Percentiles rank a stretch among this genome's conserved stretches.
These are phyloP conservation scores for Plenodomus tracheiphilus DNA, from an alignment of 2,329 filamentous ascomycete species.

Conservation along the genomic window DNA sequence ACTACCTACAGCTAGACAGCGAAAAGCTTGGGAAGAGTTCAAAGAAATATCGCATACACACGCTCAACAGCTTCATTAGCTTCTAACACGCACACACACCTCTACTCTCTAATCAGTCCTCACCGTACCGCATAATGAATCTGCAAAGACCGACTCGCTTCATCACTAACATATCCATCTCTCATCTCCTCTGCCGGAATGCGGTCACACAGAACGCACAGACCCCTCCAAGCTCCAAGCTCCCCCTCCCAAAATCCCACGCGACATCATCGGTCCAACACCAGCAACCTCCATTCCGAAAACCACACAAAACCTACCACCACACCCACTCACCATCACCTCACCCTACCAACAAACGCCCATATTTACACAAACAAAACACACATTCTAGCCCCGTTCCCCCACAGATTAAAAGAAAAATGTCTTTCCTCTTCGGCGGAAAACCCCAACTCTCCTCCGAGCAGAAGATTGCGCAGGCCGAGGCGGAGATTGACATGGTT, in stretches of 20 bases:
- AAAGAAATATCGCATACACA: too few species aligned
- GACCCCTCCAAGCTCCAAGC: background rate
- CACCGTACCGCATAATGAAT: too few species aligned
- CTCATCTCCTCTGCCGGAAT: too few species aligned
- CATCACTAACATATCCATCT: too few species aligned
- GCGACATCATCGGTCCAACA: conserved; percentile 8
- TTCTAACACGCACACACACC: too few species aligned
- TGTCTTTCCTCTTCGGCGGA: conserved; percentile 56
- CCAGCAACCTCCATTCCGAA: background rate
- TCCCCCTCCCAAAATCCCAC: conserved; percentile 2
- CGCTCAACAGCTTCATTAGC: too few species aligned
- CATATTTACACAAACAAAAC: background rate
- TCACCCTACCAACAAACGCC: too few species aligned
- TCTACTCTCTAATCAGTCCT: too few species aligned
- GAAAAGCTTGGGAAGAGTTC: too few species aligned
- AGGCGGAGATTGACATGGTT: conserved; percentile 96
- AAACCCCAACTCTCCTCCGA: conserved; percentile 87
- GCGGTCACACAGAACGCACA: background rate
- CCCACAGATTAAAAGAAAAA: conserved; percentile 6
- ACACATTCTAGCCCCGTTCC: background rate
- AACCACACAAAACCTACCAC: background rate
- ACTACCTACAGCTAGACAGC: too few species aligned
- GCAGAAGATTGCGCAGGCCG: conserved; percentile 95
- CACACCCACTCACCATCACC: background rate
- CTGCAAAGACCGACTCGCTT: too few species aligned